Evolutionary conservation across 106 monocot species (phyloP).

Genomic region (Phalaenopsis aphrodite): DNA sequence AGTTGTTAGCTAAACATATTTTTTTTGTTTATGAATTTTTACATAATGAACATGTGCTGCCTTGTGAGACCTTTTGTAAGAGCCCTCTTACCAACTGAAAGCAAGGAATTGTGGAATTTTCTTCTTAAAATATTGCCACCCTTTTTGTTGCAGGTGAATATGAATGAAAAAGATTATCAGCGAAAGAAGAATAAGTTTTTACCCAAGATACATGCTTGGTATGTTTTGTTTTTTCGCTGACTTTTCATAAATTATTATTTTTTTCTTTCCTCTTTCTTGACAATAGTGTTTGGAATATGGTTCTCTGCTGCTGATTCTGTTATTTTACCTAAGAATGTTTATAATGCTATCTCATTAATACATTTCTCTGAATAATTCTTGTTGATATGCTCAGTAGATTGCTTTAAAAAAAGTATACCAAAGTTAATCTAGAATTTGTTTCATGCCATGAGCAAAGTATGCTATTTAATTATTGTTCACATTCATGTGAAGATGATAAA

Average conservation of each 20-base stretch:
- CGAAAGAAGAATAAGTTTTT: conserved; percentile 98
- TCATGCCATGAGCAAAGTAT: not conserved
- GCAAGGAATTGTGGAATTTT: not conserved
- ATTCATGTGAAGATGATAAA: not conserved
- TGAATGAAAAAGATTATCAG: conserved; percentile 99
- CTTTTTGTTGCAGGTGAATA: conserved; percentile 65
- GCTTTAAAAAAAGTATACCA: not conserved
- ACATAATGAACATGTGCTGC: not conserved
- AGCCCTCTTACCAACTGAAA: not conserved
- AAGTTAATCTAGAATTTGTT: not conserved
- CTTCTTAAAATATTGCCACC: not conserved
- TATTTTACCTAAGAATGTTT: not conserved
- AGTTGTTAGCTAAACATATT: not conserved
- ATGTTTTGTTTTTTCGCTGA: conserved; percentile 8
- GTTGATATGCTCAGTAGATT: not conserved
- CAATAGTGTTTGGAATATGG: not conserved
- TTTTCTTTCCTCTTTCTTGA: not conserved
- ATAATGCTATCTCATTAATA: not conserved
- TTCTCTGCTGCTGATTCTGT: not conserved
- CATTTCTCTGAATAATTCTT: not conserved
- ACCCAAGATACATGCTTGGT: conserved; percentile 98
- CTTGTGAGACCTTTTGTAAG: not conserved
- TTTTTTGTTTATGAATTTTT: not conserved
- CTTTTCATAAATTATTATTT: not conserved
- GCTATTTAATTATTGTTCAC: not conserved